Evolutionary conservation across 768 basidiomycete genomes (phyloP).

Genomic region (Chalciporus piperatus): DNA sequence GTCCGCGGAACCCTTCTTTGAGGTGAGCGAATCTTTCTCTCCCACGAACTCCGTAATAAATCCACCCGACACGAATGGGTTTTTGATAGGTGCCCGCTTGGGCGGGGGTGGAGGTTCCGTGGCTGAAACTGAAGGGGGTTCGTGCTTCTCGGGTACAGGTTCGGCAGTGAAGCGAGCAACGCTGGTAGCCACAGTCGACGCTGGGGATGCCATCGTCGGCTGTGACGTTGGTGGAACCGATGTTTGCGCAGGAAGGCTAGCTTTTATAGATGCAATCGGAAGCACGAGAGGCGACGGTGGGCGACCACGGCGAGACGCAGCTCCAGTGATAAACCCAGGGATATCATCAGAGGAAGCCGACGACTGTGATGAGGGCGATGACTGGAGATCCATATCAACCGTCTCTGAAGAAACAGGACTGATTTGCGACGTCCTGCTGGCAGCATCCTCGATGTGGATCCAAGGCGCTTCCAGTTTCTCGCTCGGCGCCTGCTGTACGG

Average conservation of each 20-base stretch:
- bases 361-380: slow-evolving; percentile 29
- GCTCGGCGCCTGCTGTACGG: slow-evolving; percentile 15
- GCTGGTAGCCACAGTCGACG: slow-evolving; percentile 11
- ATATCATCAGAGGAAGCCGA: slow-evolving; percentile 28
- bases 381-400: slow-evolving; percentile 34
- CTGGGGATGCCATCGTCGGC: slow-evolving; percentile 17
- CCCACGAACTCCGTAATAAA: slow-evolving; percentile 45
- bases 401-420: slow-evolving; percentile 34
- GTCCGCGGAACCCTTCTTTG: slow-evolving; percentile 22
- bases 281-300: slow-evolving; percentile 26
- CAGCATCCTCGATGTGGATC: slow-evolving; percentile 23
- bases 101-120: background rate
- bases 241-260: slow-evolving; percentile 9
- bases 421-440: slow-evolving; percentile 27
- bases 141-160: slow-evolving; percentile 9
- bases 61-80: slow-evolving; percentile 52
- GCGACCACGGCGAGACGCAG: slow-evolving; percentile 26
- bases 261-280: slow-evolving; percentile 11
- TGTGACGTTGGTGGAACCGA: slow-evolving; percentile 13
- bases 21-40: slow-evolving; percentile 20
- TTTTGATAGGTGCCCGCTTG: slow-evolving; percentile 27
- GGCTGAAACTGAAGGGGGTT: slow-evolving; percentile 2
- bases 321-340: slow-evolving; percentile 33
- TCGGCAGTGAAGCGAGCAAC: slow-evolving; percentile 9
- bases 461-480: slow-evolving; percentile 17